Evolutionary conservation across 2,329 filamentous ascomycete genomes (phyloP), one percentile per base, ranked within the genome.

Genomic region (Verticillium zaregamsianum): DNA sequence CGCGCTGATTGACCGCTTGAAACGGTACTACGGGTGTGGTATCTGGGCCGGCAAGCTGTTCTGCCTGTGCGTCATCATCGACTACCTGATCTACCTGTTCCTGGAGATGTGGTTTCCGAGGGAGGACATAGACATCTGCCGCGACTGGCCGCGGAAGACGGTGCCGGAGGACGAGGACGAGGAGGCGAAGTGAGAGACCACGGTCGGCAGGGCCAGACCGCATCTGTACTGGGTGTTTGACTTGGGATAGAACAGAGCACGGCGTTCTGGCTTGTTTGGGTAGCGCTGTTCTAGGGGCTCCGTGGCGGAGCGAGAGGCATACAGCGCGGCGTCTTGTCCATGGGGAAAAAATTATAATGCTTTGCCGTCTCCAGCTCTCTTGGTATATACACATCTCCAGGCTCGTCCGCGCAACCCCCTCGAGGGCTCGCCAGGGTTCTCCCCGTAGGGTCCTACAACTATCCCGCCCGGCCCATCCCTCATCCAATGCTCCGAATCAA

Each of bases 1-100:
- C 71, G 91, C 94, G 6, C 84, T 99, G 55, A 97, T 99, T 66
- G 95, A 99, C 73, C 86, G 95, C 23, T 78, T 99, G 23, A 99
- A 99, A 77, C 82, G 95, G 63, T 99, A 99, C 76, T 99, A 97
- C 71, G 95, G 95, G 9, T 99, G 96, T 72, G 95, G 95, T 37
- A 94, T 98, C 58, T 99, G 95, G 95, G 95, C 95, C 0, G 95
- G 95, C 39, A 99, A 99, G 77, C 81, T 99, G 9, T 99, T 99
- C 71, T 97, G 95, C 70, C 80, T 99, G 1, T 97, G 94, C 66
- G 93, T 93, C 12, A 88, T 98, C 62, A 89, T 99, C 59, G 95
- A 99, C 75, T 99, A 97, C 70, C 77, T 99, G 57, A 84, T 99
- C 59, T 97, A 93, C 69, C 82, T 97, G 57, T 86, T 96, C 57